Percentiles rank a stretch among this genome's conserved stretches.
Evolutionary conservation across 2,329 filamentous ascomycete species (phyloP).

Genomic region (Lachnellula suecica): DNA sequence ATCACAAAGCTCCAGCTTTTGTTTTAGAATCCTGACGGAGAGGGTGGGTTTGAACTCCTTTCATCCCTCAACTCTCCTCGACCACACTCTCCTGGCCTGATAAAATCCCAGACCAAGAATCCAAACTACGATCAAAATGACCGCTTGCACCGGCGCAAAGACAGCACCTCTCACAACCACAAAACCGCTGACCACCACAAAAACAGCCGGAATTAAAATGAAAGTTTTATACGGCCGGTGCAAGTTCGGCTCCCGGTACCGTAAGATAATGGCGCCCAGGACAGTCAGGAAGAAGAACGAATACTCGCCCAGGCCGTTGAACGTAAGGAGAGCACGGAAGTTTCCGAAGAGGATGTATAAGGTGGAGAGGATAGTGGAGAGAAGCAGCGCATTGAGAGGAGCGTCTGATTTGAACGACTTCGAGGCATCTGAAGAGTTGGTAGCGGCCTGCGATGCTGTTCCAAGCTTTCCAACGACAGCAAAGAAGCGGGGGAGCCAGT

Average conservation of each 20-base stretch:
- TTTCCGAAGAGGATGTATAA: constrained; percentile 60
- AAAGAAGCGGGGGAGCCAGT: constrained; percentile 49
- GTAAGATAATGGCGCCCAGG: constrained; percentile 55
- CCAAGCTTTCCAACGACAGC: constrained; percentile 45
- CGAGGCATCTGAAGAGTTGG: not conserved
- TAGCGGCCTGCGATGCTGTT: not conserved
- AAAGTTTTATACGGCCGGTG: constrained; percentile 55
- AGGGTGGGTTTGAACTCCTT: no score
- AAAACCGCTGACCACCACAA: constrained; percentile 58
- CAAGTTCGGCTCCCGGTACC: constrained; percentile 54
- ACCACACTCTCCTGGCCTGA: constrained; percentile 61
- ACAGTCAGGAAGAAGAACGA: constrained; percentile 66
- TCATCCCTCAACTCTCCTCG: not conserved
- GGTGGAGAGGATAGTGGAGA: constrained; percentile 48
- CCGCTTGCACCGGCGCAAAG: constrained; percentile 55
- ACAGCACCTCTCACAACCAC: constrained; percentile 58
- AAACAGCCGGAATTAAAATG: constrained; percentile 49
- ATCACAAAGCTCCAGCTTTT: no score
- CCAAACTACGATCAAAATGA: constrained; percentile 53
- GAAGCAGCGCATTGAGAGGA: constrained; percentile 52
- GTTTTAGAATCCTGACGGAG: no score
- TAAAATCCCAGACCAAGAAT: constrained; percentile 39
- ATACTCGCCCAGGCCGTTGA: constrained; percentile 59
- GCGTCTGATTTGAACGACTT: constrained; percentile 42
- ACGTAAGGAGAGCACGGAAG: constrained; percentile 60